A percentile compares a stretch with the other conserved stretches of the same genome.
Conservation (phyloP, 2,329 filamentous ascomycete species). For the Claviceps sp. region DNA sequence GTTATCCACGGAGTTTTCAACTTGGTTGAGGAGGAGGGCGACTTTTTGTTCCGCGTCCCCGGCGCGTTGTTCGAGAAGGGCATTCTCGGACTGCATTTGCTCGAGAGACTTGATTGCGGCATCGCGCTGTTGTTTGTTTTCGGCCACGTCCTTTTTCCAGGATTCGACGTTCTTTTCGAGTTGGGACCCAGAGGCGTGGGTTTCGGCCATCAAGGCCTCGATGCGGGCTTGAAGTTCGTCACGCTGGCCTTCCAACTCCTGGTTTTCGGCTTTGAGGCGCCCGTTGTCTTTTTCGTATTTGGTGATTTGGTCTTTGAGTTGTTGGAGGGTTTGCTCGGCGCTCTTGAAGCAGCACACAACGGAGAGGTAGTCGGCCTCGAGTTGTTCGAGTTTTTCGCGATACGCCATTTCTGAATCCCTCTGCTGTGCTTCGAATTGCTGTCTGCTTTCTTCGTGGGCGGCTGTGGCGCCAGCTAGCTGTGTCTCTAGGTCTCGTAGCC, state of each 20-base stretch:
- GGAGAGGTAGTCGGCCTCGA: conserved; percentile 95
- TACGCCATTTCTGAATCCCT: conserved; percentile 82
- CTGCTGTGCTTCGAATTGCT: conserved; percentile 61
- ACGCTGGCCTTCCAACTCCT: conserved; percentile 66
- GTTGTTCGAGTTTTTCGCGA: conserved; percentile 81
- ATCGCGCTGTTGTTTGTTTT: conserved; percentile 56
- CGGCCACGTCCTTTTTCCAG: conserved; percentile 56
- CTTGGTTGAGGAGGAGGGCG: conserved; percentile 81
- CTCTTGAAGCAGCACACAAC: conserved; percentile 97
- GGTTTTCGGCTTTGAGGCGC: conserved; percentile 67
- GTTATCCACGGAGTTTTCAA: conserved; percentile 85
- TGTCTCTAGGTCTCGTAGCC: conserved; percentile 74
- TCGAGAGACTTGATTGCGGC: conserved; percentile 52
- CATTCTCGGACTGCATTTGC: conserved; percentile 71
- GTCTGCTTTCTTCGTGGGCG: conserved; percentile 75
- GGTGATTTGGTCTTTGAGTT: conserved; percentile 93
- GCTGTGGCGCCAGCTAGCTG: conserved; percentile 67
- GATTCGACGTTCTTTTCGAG: conserved; percentile 59
- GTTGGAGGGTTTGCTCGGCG: conserved; percentile 97
- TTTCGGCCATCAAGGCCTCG: conserved; percentile 52
- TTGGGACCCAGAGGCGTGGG: conserved; percentile 48
- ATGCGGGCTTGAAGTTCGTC: conserved; percentile 54
- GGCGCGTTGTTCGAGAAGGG: conserved; percentile 67
- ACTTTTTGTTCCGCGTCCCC: conserved; percentile 88
- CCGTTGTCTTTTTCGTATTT: conserved; percentile 81